Conservation (phyloP, 2,329 filamentous ascomycete genomes). For the Monilinia laxa region DNA sequence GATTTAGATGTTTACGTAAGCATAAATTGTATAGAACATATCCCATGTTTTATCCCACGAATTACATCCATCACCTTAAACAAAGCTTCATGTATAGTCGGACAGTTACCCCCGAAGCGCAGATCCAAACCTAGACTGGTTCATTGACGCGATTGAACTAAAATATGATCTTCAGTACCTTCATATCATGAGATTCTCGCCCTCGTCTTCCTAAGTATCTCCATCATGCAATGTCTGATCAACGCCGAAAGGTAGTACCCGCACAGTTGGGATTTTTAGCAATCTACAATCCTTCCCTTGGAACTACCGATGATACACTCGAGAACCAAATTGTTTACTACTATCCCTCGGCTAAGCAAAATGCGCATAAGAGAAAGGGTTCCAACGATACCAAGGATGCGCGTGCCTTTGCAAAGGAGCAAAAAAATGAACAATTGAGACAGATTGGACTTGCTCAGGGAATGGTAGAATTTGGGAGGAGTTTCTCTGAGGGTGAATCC, state of each 20-base stretch:
- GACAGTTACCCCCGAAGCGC: neutral
- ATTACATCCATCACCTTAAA: constrained; percentile 15
- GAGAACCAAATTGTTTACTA: constrained; percentile 91
- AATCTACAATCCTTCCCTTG: constrained; percentile 89
- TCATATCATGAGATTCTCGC: constrained; percentile 7
- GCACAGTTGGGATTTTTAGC: constrained; percentile 87
- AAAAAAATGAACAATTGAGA: constrained; percentile 81
- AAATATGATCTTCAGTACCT: constrained; percentile 4
- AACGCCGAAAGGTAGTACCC: constrained; percentile 47
- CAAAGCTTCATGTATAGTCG: neutral
- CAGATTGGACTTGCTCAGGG: constrained; percentile 96
- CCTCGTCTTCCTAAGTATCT: neutral
- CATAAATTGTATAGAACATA: neutral
- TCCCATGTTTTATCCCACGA: neutral
- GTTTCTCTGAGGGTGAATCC: constrained; percentile 74
- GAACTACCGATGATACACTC: constrained; percentile 58
- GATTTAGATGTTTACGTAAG: neutral
- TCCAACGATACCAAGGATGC: constrained; percentile 29
- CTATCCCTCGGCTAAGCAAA: constrained; percentile 40
- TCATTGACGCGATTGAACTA: neutral
- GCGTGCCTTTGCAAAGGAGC: constrained; percentile 50
- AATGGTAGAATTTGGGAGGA: constrained; percentile 89
- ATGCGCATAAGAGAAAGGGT: constrained; percentile 16
- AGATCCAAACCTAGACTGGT: neutral
- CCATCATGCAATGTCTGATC: constrained; percentile 37